These are phyloP conservation scores for Kwoniella europaea DNA, from an alignment of 768 basidiomycete species.

Conservation along the genomic window DNA sequence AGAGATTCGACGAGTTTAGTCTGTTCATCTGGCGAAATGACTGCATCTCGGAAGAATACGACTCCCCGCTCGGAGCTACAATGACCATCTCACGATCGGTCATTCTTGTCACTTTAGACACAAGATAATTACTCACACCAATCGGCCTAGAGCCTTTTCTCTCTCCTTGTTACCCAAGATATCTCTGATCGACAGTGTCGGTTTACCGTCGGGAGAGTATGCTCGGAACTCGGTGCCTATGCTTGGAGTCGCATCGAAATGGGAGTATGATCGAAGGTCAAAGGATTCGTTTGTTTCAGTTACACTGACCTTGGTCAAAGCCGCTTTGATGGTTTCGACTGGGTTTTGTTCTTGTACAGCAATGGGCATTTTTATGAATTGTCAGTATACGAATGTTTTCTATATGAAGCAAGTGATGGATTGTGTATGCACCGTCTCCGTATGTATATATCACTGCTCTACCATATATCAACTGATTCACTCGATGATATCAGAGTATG, in stretches of 20 bases:
- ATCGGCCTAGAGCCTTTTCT: slow-evolving; percentile 35
- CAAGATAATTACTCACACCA: slow-evolving; percentile 38
- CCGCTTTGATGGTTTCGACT: slow-evolving; percentile 31
- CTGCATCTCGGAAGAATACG: slow-evolving; percentile 66
- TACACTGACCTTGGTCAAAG: slow-evolving; percentile 13
- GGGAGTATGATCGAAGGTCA: slow-evolving; percentile 36
- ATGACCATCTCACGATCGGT: not conserved
- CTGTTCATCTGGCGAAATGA: slow-evolving; percentile 64
- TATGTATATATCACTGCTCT: no score
- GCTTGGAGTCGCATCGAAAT: slow-evolving; percentile 61
- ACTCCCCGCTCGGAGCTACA: slow-evolving; percentile 64
- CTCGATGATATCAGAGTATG: not conserved
- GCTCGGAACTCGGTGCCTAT: slow-evolving; percentile 65
- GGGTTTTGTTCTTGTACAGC: slow-evolving; percentile 19
- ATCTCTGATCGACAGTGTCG: slow-evolving; percentile 29
- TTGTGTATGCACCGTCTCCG: not conserved
- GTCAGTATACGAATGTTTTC: not conserved
- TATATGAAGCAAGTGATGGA: not conserved
- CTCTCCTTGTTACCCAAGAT: slow-evolving; percentile 32
- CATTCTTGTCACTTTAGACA: not conserved
- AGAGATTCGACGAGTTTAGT: slow-evolving; percentile 63
- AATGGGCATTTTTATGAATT: slow-evolving; percentile 23
- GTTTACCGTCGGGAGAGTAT: slow-evolving; percentile 30
- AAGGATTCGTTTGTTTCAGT: slow-evolving; percentile 3
- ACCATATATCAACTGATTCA: no score